Base-by-base conservation (phyloP, 2,329 filamentous ascomycete genomes). In the Paraconiothyrium sp. region DNA sequence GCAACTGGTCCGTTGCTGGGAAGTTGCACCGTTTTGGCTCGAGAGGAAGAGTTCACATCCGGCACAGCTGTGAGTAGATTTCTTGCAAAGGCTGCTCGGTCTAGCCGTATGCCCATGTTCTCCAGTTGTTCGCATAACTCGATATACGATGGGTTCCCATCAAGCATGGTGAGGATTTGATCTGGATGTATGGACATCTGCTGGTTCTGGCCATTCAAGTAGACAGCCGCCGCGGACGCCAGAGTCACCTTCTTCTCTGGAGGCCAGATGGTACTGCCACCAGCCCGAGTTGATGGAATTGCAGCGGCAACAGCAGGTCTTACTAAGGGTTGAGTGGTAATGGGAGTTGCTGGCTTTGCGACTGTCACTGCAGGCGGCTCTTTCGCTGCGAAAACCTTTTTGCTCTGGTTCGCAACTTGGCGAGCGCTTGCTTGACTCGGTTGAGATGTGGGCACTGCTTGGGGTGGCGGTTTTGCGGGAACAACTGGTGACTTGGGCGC, bases 111-210 rank as follows among this genome's bases (percentile, higher is more conserved):
- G 0, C 83, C 84, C 66, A 79, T 79, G 1, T 66, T 69, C 63
- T 89, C 86, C 5, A 88, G 72, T 49, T 79, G 77, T 61, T 85
- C 81, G 67, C 86, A 89, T 2, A 88, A 73, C 54, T 85, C 80
- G 61, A 83, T 81, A 63, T 88, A 88, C 2, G 81, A 85, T 2
- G 85, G 85, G 64, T 88, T 87, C 8, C 75, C 70, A 54, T 86
- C 78, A 9, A 89, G 76, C 41, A 88, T 78, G 1, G 69, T 71
- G 24, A 82, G 70, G 10, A 88, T 76, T 22, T 81, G 74, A 10
- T 79, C 72, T 9, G 77, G 59, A 10, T 75, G 72, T 8, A 84
- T 70, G 7, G 68, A 66, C 44, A 79, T 81, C 22, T 67, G 67
- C 3, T 67, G 62, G 64, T 87, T 87, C 24, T 76, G 76, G 2